Base-by-base conservation (phyloP, 2,329 filamentous ascomycete species). In the Cadophora malorum region DNA sequence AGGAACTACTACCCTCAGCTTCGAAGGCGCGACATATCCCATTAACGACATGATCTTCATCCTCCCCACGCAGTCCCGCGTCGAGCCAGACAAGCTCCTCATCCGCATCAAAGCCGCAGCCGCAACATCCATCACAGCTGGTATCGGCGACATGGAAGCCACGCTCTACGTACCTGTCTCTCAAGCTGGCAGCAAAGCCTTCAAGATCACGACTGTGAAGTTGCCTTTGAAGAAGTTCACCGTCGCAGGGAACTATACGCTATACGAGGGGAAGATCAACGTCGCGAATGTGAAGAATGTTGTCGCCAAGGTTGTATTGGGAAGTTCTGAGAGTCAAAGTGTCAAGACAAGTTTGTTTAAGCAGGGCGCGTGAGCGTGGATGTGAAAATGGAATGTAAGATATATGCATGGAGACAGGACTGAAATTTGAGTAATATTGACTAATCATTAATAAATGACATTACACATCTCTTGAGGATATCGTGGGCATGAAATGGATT, bases 41-140 rank as follows among this genome's bases (percentile, higher is more conserved):
- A 56, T 67, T 64, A 67, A 69, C 33, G 69, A 70, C 28, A 35
- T 67, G 38, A 69, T 71, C n/a, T 69, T 71, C 55, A 45, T 71
- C 19, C 63, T 71, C 9, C 55, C 67, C 1, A 23, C 61, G 1
- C 63, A 69, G 58, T 69, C 69, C 19, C 58, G 62, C 23, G 56
- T 63, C 12, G 45, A 58, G 19, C 16, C 63, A 4, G 53, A 31
- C n/a, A 45, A 52, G 5, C 35, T 52, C 1, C 33, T 64, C 38
- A 53, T 70, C 49, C 47, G 61, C 25, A 50, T 70, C 49, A 66
- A 64, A n/a, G 68, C 66, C 9, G 68, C 68, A 14, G 63, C 63
- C 8, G 60, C 66, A 21, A 68, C 68, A 14, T 62, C 66, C 19
- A 53, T 68, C 8, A 47, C 55, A n/a, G 38, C 21, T 10, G 64